phyloP scores from a whole-genome alignment of 331 rosid species.

The Rosa hybrid region DNA sequence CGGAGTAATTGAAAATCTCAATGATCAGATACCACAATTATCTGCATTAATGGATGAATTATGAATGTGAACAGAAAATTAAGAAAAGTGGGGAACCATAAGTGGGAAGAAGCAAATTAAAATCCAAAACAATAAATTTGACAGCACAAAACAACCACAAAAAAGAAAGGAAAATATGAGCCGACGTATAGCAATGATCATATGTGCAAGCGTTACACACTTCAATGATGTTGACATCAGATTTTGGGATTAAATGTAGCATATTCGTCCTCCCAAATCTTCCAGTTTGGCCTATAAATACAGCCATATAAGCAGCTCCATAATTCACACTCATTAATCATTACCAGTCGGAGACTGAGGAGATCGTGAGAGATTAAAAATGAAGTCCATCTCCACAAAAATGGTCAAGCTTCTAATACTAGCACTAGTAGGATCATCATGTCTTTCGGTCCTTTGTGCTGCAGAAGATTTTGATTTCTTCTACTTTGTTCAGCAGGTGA shows the following conservation, averaged over 20 bases:
- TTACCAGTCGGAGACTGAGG: neutral
- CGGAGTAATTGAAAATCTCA: neutral
- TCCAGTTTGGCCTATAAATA: constrained; percentile 28
- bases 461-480: constrained; percentile 59
- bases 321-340: neutral
- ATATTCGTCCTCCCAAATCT: constrained; percentile 15
- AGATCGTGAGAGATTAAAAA: constrained; percentile 5
- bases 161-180: neutral
- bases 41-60: neutral
- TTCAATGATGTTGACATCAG: neutral
- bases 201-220: constrained; percentile 17
- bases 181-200: constrained; percentile 11
- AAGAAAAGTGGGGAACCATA: neutral
- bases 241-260: neutral
- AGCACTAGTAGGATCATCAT: constrained; percentile 26
- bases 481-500: constrained; percentile 57
- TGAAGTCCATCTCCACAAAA: constrained; percentile 31
- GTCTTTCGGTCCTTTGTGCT: constrained; percentile 33
- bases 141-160: constrained; percentile 1
- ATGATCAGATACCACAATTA: neutral
- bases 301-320: neutral
- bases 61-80: neutral
- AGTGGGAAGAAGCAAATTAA: neutral
- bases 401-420: constrained; percentile 35
- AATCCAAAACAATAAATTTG: neutral